A percentile compares a stretch with the other conserved stretches of the same genome.
phyloP scores from a whole-genome alignment of 208 protist genomes.

The Crithidia brevicula region DNA sequence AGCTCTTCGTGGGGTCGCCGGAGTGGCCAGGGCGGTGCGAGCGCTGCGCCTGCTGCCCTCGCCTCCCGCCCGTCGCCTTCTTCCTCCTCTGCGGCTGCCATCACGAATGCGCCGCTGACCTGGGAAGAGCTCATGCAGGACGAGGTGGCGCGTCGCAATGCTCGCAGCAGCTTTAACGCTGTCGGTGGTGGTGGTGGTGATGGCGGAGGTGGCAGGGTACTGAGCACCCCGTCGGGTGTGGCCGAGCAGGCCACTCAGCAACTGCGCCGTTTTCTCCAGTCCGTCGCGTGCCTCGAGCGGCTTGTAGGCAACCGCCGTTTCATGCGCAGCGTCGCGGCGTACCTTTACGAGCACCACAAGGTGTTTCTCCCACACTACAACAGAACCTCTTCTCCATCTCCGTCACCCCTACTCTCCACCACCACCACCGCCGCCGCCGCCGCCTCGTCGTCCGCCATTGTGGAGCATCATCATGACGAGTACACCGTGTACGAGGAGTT shows the following conservation, averaged over 20 bases:
- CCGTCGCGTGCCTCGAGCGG: conserved; percentile 64
- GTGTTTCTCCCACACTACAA: conserved; percentile 60
- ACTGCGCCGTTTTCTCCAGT: conserved; percentile 66
- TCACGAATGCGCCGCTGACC: conserved; percentile 51
- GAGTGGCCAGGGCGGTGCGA: neutral
- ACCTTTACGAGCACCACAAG: conserved; percentile 75
- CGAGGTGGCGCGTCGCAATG: conserved; percentile 30
- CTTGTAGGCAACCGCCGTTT: conserved; percentile 61
- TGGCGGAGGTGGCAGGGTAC: neutral
- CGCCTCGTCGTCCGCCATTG: conserved; percentile 2
- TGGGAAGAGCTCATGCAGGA: conserved; percentile 63
- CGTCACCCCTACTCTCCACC: too few relatives aligned
- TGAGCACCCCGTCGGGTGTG: conserved; percentile 29
- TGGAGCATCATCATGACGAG: conserved; percentile 73
- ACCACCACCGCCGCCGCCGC: too few relatives aligned
- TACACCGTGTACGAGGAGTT: conserved; percentile 74
- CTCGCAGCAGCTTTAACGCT: neutral
- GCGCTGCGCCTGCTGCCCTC: neutral
- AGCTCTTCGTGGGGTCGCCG: neutral
- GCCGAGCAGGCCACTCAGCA: conserved; percentile 49
- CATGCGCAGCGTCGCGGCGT: conserved; percentile 55
- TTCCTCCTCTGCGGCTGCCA: neutral
- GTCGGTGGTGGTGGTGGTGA: too few relatives aligned
- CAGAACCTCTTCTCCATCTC: neutral
- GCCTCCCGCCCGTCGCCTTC: neutral